Base-by-base conservation (phyloP, 2,329 filamentous ascomycete species). In the Diaporthe amygdali region DNA sequence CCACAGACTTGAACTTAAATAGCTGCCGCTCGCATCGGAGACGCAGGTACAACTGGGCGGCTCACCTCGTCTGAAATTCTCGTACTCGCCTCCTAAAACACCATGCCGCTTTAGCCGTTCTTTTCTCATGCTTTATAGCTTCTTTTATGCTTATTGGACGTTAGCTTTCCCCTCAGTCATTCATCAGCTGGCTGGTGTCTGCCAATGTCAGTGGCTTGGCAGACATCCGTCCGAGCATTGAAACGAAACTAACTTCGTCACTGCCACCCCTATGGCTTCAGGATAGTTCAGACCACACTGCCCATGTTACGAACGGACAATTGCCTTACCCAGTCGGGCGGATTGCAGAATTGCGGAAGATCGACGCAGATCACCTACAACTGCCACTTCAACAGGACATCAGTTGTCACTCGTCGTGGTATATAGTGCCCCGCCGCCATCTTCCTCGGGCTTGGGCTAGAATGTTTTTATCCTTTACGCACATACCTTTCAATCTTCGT, bases 131-230 rank as follows among this genome's bases (percentile, higher is more conserved):
- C 59, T 25, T 30, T 8, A 30, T 22, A 9, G 20, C 41, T 34
- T 25, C 59, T 32, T 49, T 47, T 37, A 37, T 63, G 59, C 59
- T 63, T 37, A 63, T 63, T 30, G 59, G 59, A 63, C 30, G 41
- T 63, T 63, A 25, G 59, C 59, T 47, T 63, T 63, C 15, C 55
- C 55, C 56, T 47, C 59, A 27, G 41, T 63, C 25, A 47, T 63
- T 47, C n/a, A 64, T 64, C 59, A 37, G 59, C 59, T 64, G 59
- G 59, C 59, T 64, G 30, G 59, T 64, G 59, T 64, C 44, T 49
- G 59, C 59, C 59, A 64, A 64, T 64, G 41, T 69, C 47, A 49
- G 63, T 66, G 63, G 63, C 63, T 54, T 64, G 59, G 59, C 64
- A 51, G 49, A 30, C 66, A 61, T 52, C 47, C 66, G 52, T 69